Percentiles rank a stretch among this genome's conserved stretches.
Evolutionary conservation across 148 eudicot species (phyloP).

Genomic region (Amaranthus palmeri): DNA sequence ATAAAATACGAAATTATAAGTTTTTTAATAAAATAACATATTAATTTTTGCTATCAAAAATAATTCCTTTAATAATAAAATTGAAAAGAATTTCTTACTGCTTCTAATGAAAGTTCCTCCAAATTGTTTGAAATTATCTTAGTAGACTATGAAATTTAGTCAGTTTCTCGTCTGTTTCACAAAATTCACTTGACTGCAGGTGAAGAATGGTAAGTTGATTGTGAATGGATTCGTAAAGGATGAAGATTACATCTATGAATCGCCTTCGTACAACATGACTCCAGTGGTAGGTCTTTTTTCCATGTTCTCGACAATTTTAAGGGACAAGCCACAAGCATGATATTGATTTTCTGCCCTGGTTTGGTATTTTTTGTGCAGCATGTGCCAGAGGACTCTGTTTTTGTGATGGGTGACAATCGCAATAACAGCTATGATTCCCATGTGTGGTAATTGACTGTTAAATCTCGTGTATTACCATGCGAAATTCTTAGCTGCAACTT

Average conservation of each 20-base stretch:
- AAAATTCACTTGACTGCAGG: slow-evolving; percentile 38
- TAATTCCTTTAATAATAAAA: too few species aligned
- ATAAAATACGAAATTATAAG: too few species aligned
- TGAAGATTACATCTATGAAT: slow-evolving; percentile 64
- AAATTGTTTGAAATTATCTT: too few species aligned
- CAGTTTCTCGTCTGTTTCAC: neutral
- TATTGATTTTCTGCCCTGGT: slow-evolving; percentile 12
- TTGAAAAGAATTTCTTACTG: neutral
- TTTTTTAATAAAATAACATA: too few species aligned
- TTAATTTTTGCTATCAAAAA: too few species aligned
- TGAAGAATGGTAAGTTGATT: slow-evolving; percentile 69
- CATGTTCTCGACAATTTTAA: neutral
- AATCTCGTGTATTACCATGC: neutral
- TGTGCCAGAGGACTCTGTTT: slow-evolving; percentile 79
- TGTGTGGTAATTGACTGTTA: slow-evolving; percentile 51
- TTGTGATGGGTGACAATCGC: slow-evolving; percentile 99
- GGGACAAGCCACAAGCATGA: neutral
- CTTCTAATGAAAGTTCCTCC: neutral
- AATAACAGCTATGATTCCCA: slow-evolving; percentile 98
- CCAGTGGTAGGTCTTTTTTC: slow-evolving; percentile 50
- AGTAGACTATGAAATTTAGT: neutral
- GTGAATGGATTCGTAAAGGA: slow-evolving; percentile 70
- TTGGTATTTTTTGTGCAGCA: slow-evolving; percentile 40
- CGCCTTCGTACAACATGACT: slow-evolving; percentile 82
- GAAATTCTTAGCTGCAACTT: neutral